phyloP scores from a whole-genome alignment of 2,329 filamentous ascomycete species.

The Niveomyces coronatus region DNA sequence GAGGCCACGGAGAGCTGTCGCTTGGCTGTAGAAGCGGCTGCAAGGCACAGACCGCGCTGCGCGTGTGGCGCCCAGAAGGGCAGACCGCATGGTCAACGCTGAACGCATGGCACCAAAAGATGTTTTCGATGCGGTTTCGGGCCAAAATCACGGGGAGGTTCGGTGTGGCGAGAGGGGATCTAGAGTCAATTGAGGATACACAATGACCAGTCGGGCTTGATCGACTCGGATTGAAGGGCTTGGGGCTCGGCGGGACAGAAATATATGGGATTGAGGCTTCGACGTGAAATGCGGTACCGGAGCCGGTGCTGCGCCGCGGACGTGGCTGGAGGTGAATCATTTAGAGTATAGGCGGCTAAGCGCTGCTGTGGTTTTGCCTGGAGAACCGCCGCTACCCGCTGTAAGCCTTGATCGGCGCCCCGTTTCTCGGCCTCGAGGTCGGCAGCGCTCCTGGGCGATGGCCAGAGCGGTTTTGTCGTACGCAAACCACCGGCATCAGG shows the following conservation, averaged over 20 bases:
- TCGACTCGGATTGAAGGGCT: no score
- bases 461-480: no score
- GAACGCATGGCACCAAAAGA: constrained; percentile 7
- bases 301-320: not conserved
- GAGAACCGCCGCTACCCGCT: constrained; percentile 12
- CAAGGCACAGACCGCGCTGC: constrained; percentile 26
- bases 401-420: constrained; percentile 6
- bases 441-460: no score
- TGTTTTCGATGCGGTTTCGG: not conserved
- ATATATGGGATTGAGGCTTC: constrained; percentile 1
- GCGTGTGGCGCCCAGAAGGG: constrained; percentile 23
- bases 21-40: constrained; percentile 38
- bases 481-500: no score
- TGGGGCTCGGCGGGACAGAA: not conserved
- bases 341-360: no score
- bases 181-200: no score
- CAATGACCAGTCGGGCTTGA: no score
- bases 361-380: no score
- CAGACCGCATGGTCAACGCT: constrained; percentile 20
- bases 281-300: constrained; percentile 4
- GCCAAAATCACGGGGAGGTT: not conserved
- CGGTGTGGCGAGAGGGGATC: no score
- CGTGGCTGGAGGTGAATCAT: constrained; percentile 1
- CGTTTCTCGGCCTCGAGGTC: constrained; percentile 1
- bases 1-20: constrained; percentile 51